Conservation (phyloP, 352 stramenopile species). For the Plasmopara viticola region DNA sequence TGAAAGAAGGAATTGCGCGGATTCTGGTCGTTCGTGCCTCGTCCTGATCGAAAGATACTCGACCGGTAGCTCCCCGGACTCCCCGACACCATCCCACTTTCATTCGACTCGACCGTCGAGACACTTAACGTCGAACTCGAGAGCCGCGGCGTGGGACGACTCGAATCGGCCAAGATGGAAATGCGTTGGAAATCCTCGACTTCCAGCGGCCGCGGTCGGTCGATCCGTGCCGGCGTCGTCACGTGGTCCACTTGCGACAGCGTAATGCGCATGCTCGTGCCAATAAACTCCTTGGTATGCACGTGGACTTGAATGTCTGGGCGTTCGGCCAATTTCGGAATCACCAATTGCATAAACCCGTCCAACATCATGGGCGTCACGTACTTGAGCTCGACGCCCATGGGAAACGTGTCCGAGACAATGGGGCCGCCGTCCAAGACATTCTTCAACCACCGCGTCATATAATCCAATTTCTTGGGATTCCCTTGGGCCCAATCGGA, state of each 20-base stretch:
- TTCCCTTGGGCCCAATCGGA: conserved; percentile 86
- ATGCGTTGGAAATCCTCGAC: conserved; percentile 68
- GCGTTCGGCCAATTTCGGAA: conserved; percentile 79
- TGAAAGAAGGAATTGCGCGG: conserved; percentile 58
- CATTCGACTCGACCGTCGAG: conserved; percentile 36
- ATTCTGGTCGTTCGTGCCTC: conserved; percentile 27
- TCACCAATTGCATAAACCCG: conserved; percentile 86
- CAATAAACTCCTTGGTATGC: conserved; percentile 88
- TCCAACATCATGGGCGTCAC: conserved; percentile 88
- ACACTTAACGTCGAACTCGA: conserved; percentile 49
- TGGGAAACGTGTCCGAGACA: conserved; percentile 81
- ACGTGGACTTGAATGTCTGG: conserved; percentile 83
- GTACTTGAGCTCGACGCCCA: conserved; percentile 86
- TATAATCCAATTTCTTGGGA: conserved; percentile 88
- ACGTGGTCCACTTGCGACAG: conserved; percentile 53
- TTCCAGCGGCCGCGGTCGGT: conserved; percentile 38
- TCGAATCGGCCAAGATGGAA: conserved; percentile 49
- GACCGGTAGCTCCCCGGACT: conserved; percentile 35
- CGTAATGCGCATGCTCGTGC: conserved; percentile 86
- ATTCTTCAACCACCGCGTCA: conserved; percentile 87
- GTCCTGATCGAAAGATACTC: conserved; percentile 47
- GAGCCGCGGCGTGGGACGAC: conserved; percentile 30
- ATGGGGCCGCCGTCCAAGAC: conserved; percentile 79
- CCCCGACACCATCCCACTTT: conserved; percentile 31
- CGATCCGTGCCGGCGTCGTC: conserved; percentile 15